Evolutionary conservation across 176 grass and related monocot species (phyloP).

Genomic region (Oryza brachyantha): DNA sequence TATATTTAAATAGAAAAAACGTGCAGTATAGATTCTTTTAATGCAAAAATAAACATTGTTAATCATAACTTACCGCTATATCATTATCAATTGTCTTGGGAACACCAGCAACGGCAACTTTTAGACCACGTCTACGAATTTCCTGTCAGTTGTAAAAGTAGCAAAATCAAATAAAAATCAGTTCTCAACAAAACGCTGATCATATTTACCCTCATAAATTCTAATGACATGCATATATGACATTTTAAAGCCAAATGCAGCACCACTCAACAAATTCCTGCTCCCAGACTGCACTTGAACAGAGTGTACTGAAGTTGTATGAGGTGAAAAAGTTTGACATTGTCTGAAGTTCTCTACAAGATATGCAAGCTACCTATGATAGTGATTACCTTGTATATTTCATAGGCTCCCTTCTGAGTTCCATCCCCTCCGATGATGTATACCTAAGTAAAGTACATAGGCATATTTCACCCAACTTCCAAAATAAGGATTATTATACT

Average conservation of each 20-base stretch:
- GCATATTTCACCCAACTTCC: not conserved
- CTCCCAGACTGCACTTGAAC: not conserved
- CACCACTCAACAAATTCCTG: not conserved
- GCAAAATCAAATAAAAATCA: not conserved
- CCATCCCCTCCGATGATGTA: constrained; percentile 97
- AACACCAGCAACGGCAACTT: constrained; percentile 79
- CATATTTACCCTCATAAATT: not conserved
- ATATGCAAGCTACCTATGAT: not conserved
- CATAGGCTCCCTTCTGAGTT: constrained; percentile 89
- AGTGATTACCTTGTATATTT: constrained; percentile 80
- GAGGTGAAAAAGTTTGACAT: not conserved
- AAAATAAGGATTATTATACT: not conserved
- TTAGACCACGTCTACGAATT: constrained; percentile 70
- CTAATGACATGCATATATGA: not conserved
- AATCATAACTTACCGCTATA: constrained; percentile 70
- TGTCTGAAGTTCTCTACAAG: constrained; percentile 21
- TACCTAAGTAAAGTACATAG: constrained; percentile 47
- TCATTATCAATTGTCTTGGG: constrained; percentile 99
- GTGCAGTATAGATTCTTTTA: not conserved
- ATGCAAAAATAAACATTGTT: not conserved
- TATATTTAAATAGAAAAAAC: not conserved
- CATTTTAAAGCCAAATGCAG: not conserved
- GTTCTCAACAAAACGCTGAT: not conserved
- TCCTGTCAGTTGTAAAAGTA: constrained; percentile 50
- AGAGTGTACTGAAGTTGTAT: not conserved